phyloP scores from a whole-genome alignment of 2,329 filamentous ascomycete species.

The Byssochlamys sp. region DNA sequence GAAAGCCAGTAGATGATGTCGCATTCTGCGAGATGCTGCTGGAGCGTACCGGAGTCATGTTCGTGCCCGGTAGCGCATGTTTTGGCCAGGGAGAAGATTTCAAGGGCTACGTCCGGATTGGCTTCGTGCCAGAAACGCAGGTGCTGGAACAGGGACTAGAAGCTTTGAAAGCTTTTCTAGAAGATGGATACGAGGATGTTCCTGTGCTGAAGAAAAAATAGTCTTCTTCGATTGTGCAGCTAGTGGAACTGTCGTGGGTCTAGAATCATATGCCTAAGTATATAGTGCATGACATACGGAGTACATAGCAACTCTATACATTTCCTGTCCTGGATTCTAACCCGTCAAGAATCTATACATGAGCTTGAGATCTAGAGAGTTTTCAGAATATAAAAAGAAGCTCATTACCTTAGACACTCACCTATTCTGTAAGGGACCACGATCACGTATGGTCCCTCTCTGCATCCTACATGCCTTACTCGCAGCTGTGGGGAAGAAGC shows the following conservation, averaged over 20 bases:
- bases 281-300: no score
- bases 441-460: no score
- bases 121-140: constrained; percentile 63
- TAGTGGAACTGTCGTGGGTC: not conserved
- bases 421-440: no score
- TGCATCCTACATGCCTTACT: no score
- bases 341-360: no score
- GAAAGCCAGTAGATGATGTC: constrained; percentile 59
- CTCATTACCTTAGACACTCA: no score
- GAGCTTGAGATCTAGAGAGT: no score
- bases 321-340: no score
- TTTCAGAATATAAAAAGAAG: no score
- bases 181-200: constrained; percentile 47
- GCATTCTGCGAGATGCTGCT: constrained; percentile 61
- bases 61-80: constrained; percentile 62
- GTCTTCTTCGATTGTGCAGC: not conserved
- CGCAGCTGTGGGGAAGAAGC: not conserved
- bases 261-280: no score
- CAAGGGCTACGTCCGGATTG: constrained; percentile 65
- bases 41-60: constrained; percentile 60
- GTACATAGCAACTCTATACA: no score
- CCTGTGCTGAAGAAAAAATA: constrained; percentile 19
- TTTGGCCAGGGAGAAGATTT: constrained; percentile 62
- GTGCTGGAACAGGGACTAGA: constrained; percentile 59
- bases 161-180: constrained; percentile 45